Evolutionary conservation across 768 basidiomycete genomes (phyloP).

Genomic region (Agrocybe praecox): DNA sequence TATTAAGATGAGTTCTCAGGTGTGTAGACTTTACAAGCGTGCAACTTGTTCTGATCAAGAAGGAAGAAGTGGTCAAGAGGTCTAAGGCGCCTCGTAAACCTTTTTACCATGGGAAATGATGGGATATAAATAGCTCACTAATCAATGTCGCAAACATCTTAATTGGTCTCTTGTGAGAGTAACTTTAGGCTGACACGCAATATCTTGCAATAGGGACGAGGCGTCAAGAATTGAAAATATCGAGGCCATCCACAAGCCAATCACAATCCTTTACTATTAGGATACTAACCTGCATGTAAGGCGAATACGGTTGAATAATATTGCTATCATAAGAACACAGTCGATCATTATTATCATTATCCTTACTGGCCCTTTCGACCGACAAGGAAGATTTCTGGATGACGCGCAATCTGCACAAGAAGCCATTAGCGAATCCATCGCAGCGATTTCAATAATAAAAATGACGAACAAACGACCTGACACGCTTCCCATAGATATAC

Average conservation of each 20-base stretch:
- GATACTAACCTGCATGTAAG: too few relatives aligned
- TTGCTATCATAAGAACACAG: too few relatives aligned
- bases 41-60: too few relatives aligned
- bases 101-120: neutral
- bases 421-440: neutral
- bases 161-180: neutral
- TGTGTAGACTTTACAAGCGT: too few relatives aligned
- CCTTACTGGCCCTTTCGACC: neutral
- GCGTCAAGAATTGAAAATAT: too few relatives aligned
- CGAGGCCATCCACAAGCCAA: too few relatives aligned
- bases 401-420: constrained; percentile 2
- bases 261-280: too few relatives aligned
- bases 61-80: neutral
- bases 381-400: neutral
- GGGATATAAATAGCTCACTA: neutral
- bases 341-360: too few relatives aligned
- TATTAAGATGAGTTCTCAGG: neutral
- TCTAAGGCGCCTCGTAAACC: neutral
- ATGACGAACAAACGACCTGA: constrained; percentile 40
- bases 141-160: neutral
- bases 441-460: neutral
- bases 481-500: constrained; percentile 47
- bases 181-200: too few relatives aligned
- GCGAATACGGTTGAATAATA: too few relatives aligned
- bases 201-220: too few relatives aligned